These are phyloP conservation scores for Stagonosporopsis vannaccii DNA, from an alignment of 2,329 filamentous ascomycete genomes.

Conservation along the genomic window DNA sequence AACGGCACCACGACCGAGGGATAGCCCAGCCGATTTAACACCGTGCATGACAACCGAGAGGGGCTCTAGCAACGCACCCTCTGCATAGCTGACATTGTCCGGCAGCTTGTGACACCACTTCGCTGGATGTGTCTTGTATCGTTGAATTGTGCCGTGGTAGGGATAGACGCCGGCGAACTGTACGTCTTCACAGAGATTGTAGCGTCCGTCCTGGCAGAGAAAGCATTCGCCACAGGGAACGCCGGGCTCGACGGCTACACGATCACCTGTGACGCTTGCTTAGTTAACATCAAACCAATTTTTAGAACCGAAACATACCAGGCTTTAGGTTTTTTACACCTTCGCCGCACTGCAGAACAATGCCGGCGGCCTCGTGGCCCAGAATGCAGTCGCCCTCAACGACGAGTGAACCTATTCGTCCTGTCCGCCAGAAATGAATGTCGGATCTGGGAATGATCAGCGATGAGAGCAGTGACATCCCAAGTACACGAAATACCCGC, in stretches of 20 bases:
- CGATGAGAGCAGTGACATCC: background rate
- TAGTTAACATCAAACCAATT: background rate
- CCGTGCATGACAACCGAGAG: conserved; percentile 69
- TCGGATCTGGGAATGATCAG: conserved; percentile 60
- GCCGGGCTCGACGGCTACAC: conserved; percentile 72
- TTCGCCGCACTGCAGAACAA: conserved; percentile 65
- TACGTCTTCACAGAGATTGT: conserved; percentile 70
- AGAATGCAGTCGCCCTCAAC: conserved; percentile 70
- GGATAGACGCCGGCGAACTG: conserved; percentile 69
- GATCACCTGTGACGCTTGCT: conserved; percentile 56
- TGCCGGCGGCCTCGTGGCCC: conserved; percentile 69
- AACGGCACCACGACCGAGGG: conserved; percentile 63
- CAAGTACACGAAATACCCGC: conserved; percentile 56
- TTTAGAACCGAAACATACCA: too few relatives aligned
- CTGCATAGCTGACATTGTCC: conserved; percentile 62
- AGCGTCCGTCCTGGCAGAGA: conserved; percentile 65
- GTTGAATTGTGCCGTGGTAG: conserved; percentile 66
- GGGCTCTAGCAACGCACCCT: conserved; percentile 70
- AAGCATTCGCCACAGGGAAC: conserved; percentile 69
- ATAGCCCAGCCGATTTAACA: conserved; percentile 61
- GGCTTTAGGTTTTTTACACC: conserved; percentile 61
- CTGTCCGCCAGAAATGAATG: conserved; percentile 72
- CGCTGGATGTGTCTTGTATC: conserved; percentile 68
- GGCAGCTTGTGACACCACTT: conserved; percentile 62
- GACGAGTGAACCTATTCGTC: conserved; percentile 68